Conservation (phyloP, 106 monocot genomes). For the Agapanthus africanus region DNA sequence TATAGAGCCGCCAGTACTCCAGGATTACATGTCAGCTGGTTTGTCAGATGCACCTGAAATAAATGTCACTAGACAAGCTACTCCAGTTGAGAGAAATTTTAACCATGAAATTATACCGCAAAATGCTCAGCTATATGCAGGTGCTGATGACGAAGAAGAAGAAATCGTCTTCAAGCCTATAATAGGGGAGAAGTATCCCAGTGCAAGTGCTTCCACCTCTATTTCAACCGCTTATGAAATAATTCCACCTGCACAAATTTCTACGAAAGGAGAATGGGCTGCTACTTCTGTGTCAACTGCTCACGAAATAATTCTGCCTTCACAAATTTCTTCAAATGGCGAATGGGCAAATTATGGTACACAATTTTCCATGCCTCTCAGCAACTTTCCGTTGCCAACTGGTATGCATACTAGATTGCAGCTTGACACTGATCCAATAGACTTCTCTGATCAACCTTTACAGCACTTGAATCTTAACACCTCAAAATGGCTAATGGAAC, state of each 20-base stretch:
- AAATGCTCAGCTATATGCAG: constrained; percentile 18
- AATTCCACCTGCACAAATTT: constrained; percentile 19
- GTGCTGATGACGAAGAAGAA: constrained; percentile 69
- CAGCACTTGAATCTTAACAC: constrained; percentile 28
- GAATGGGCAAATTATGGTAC: constrained; percentile 15
- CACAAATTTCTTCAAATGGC: constrained; percentile 17
- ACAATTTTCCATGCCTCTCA: constrained; percentile 15
- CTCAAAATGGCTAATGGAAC: constrained; percentile 38
- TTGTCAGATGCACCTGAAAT: constrained; percentile 7
- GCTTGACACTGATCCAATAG: constrained; percentile 2
- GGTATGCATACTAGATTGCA: constrained; percentile 16
- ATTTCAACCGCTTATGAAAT: constrained; percentile 15
- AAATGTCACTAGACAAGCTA: constrained; percentile 12
- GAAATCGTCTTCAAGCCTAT: constrained; percentile 91
- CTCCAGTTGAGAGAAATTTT: constrained; percentile 15
- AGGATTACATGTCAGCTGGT: constrained; percentile 8
- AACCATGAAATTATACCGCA: constrained; percentile 10
- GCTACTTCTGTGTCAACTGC: constrained; percentile 12
- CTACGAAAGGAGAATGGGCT: constrained; percentile 11
- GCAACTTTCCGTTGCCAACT: constrained; percentile 22
- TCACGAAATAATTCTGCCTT: background rate
- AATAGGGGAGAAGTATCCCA: constrained; percentile 30
- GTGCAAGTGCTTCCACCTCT: constrained; percentile 5
- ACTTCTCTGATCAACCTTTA: constrained; percentile 14
- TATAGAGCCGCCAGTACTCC: constrained; percentile 26